A percentile compares a stretch with the other conserved stretches of the same genome.
These are phyloP conservation scores for Scalesia atractyloides DNA, from an alignment of 129 eudicot species.

Conservation along the genomic window DNA sequence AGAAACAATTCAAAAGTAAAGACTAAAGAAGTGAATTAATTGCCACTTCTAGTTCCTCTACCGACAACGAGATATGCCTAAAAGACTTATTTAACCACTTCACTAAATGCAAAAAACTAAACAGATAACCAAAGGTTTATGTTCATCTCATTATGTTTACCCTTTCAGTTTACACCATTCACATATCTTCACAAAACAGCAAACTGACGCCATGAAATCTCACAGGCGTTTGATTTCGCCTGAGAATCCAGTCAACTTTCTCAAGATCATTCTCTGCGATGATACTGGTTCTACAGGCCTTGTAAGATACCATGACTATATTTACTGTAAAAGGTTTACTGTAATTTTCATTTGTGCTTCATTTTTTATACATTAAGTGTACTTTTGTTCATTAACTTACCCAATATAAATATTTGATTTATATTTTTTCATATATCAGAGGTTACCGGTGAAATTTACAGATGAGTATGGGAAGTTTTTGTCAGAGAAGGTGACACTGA, in stretches of 20 bases:
- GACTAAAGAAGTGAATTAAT: too few species aligned
- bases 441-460: constrained; percentile 35
- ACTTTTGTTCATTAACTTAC: too few species aligned
- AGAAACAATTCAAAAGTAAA: too few species aligned
- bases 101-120: too few species aligned
- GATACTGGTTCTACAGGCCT: constrained; percentile 19
- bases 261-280: constrained; percentile 23
- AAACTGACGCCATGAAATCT: constrained; percentile 11
- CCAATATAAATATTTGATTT: neutral
- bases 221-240: constrained; percentile 4
- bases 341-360: too few species aligned
- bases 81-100: too few species aligned
- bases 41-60: too few species aligned
- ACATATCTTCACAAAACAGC: neutral
- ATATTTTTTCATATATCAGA: neutral
- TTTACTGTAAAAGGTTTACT: too few species aligned
- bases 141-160: too few species aligned
- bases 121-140: too few species aligned
- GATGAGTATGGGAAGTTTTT: constrained; percentile 29
- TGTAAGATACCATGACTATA: constrained; percentile 21
- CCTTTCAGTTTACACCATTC: neutral
- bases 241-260: constrained; percentile 34
- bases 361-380: too few species aligned
- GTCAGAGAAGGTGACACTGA: constrained; percentile 19
- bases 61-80: too few species aligned